A percentile compares a stretch with the other conserved stretches of the same genome.
Evolutionary conservation across 441 rosid genomes (phyloP).

Genomic region (Rhodomyrtus psidioides): DNA sequence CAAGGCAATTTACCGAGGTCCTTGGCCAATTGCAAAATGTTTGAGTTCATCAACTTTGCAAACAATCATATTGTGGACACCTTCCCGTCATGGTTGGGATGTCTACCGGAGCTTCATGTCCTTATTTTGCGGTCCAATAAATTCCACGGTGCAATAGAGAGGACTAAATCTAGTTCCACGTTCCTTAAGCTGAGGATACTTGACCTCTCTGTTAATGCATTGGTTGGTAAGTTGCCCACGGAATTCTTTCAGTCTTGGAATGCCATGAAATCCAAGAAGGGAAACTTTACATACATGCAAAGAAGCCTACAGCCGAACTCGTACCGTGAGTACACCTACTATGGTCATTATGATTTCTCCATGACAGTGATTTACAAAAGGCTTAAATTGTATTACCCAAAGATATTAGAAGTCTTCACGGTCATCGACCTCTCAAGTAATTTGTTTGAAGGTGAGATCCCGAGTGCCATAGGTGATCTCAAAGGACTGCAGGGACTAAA

Average conservation of each 20-base stretch:
- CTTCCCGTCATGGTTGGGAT: background rate
- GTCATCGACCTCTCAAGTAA: accelerated
- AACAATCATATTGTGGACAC: background rate
- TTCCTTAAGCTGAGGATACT: background rate
- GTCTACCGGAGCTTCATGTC: accelerated
- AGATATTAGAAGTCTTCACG: background rate
- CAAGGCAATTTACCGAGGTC: background rate
- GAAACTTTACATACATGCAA: background rate
- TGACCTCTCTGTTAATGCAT: background rate
- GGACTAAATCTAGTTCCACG: background rate
- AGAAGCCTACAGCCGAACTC: accelerated
- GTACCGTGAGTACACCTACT: accelerated
- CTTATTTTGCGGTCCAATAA: background rate
- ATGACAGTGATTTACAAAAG: background rate
- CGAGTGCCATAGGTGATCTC: background rate
- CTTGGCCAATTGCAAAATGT: background rate
- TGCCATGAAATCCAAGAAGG: background rate
- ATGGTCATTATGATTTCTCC: accelerated
- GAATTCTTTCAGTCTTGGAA: background rate
- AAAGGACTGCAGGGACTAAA: accelerated
- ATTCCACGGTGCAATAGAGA: background rate
- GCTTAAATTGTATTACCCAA: background rate
- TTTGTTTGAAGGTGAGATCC: background rate
- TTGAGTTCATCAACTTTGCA: background rate
- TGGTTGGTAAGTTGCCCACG: accelerated